Base-by-base conservation (phyloP, 2,329 filamentous ascomycete genomes). In the Epichloe sp. region DNA sequence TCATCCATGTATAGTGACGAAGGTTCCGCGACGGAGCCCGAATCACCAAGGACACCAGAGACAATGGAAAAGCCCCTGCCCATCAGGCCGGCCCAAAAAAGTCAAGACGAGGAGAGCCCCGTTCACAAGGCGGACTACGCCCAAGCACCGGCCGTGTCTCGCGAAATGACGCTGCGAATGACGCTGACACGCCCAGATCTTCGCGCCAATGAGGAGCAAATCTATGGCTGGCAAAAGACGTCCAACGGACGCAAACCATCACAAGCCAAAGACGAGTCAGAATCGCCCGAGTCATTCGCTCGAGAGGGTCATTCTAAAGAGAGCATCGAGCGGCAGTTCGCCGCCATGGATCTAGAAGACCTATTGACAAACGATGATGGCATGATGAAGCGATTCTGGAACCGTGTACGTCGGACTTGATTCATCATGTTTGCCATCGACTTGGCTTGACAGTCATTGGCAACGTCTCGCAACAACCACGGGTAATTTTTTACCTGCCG, bases 91-190 rank as follows among this genome's bases (percentile, higher is more conserved):
- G 49, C 63, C 12, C 56, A 53, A 4, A 37, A 47, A 14, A 60
- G 56, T 19, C 58, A 61, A 8, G 63, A 64, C 35, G 58, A 61
- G 19, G 56, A 59, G 5, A 38, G 52, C 21, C 40, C 43, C 35
- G 62, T 37, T 55, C 59, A 52, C 68, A 68, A 54, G 57, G 60
- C 38, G 19, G 71, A 72, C 52, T 75, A 76, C 58, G 67, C 71
- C 11, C 76, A 79, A 46, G 73, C 72, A 5, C 69, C 78, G 2
- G 70, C 75, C 0, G 75, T 77, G 36, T 84, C 80, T 51, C 63
- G 90, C 36, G 90, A 97, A 66, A 96, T 96, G 90, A 97, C 93
- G 3, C 70, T 97, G 47, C 86, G 90, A 47, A 95, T 97, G 89
- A 97, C 91, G 0, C 76, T 97, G 50, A 97, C 93, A 3, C 77